Evolutionary conservation across 2,329 filamentous ascomycete genomes (phyloP).

Genomic region (Lasiodiplodia gonubiensis): DNA sequence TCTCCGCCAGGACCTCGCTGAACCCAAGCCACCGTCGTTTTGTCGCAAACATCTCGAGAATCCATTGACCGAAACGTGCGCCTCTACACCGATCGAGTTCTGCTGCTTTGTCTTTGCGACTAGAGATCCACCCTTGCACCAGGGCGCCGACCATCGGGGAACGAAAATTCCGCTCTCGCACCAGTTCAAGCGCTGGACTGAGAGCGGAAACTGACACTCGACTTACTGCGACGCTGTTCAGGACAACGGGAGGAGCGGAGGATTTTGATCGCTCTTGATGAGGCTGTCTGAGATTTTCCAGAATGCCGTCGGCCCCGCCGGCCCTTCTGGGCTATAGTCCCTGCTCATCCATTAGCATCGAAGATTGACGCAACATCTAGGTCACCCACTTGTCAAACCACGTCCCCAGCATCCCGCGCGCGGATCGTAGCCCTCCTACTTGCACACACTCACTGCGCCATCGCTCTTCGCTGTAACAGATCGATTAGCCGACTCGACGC

Average conservation of each 20-base stretch:
- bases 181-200: neutral
- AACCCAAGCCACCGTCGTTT: neutral
- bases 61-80: neutral
- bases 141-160: neutral
- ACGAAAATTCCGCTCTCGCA: neutral
- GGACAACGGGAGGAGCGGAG: conserved; percentile 29
- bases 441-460: conserved; percentile 82
- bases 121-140: neutral
- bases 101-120: neutral
- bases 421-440: conserved; percentile 69
- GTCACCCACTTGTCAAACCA: conserved; percentile 76
- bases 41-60: neutral
- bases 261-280: conserved; percentile 17
- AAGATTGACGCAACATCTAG: neutral
- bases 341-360: conserved; percentile 41
- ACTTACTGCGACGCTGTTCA: conserved; percentile 23
- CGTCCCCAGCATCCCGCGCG: conserved; percentile 71
- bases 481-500: conserved; percentile 33
- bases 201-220: neutral
- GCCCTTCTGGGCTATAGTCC: conserved; percentile 70
- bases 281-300: conserved; percentile 71
- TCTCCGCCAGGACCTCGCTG: neutral
- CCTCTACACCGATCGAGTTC: neutral
- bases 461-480: conserved; percentile 65
- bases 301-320: conserved; percentile 75